Evolutionary conservation across 805 yeast species (phyloP), one percentile per base, ranked within the genome.

Genomic region (Candida peoriensis): DNA sequence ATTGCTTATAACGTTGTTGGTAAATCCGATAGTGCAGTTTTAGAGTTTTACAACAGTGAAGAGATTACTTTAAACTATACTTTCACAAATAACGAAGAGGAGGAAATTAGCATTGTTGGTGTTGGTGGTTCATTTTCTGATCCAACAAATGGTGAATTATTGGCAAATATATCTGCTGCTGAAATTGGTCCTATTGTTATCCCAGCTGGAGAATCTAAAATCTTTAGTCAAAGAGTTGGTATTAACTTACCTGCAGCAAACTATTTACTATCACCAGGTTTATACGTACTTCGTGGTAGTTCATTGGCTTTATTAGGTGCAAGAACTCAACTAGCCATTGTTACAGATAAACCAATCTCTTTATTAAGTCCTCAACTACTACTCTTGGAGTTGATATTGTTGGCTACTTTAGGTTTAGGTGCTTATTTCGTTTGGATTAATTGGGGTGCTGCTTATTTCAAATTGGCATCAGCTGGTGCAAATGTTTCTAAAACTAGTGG

Each of bases 311-410:
- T 66, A 43, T 63, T 82, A 26, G 76, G 76, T 33, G 70, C 81
- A 19, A 66, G 72, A 50, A 72, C 76, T 33, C 78, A 76, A 50
- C 60, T 78, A 39, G 62, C 83, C 29, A 56, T 64, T 16, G 72
- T 88, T 37, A 58, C 58, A 9, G 95, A 87, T 48, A 72, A 71
- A 24, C 71, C 79, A 37, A 64, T 88, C 47, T 80, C 94, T 1
- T 44, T 79, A 35, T 78, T 81, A 61, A 75, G 83, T 54, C 93
- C 89, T 11, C 77, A 79, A 58, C 72, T 87, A 51, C 53, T 86
- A 39, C 56, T 82, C 23, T 71, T 82, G 44, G 81, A 78, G 54
- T 33, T 75, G 12, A 46, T 83, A 18, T 60, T 85, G 38, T 46
- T 64, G 4, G 69, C 61, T 16, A 56, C 78, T 14, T 34, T 78